A percentile compares a stretch with the other conserved stretches of the same genome.
phyloP scores from a whole-genome alignment of 768 basidiomycete species.

The Cubamyces lactineus region DNA sequence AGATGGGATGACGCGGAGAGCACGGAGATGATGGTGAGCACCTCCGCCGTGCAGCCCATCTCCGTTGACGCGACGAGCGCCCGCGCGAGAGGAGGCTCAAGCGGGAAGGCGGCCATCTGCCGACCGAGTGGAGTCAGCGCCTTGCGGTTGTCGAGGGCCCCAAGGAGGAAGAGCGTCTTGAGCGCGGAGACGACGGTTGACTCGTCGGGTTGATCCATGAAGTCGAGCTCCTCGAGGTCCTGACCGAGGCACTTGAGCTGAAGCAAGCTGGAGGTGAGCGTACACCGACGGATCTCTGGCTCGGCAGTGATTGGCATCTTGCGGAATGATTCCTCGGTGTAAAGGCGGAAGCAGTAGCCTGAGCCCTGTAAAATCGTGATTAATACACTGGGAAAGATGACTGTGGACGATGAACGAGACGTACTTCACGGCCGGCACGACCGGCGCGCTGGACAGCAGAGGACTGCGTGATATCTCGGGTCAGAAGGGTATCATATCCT shows the following conservation, averaged over 20 bases:
- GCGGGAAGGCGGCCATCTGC: conserved; percentile 87
- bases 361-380: conserved; percentile 51
- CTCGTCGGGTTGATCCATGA: conserved; percentile 85
- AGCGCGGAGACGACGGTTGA: conserved; percentile 66
- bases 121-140: conserved; percentile 74
- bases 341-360: conserved; percentile 90
- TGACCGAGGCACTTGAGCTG: conserved; percentile 85
- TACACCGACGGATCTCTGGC: conserved; percentile 91
- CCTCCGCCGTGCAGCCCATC: conserved; percentile 72
- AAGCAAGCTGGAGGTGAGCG: conserved; percentile 80
- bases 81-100: conserved; percentile 85
- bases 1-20: conserved; percentile 81
- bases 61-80: conserved; percentile 78
- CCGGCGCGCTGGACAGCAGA: conserved; percentile 94
- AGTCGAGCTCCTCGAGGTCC: conserved; percentile 78
- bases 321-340: conserved; percentile 81
- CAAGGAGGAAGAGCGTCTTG: conserved; percentile 76
- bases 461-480: conserved; percentile 83
- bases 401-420: conserved; percentile 6
- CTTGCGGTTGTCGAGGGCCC: conserved; percentile 71
- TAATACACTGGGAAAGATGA: not conserved
- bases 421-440: conserved; percentile 92
- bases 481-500: conserved; percentile 90
- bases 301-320: conserved; percentile 66
- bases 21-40: conserved; percentile 84